Evolutionary conservation across 805 yeast species (phyloP).

Genomic region (Lipomyces kockii): DNA sequence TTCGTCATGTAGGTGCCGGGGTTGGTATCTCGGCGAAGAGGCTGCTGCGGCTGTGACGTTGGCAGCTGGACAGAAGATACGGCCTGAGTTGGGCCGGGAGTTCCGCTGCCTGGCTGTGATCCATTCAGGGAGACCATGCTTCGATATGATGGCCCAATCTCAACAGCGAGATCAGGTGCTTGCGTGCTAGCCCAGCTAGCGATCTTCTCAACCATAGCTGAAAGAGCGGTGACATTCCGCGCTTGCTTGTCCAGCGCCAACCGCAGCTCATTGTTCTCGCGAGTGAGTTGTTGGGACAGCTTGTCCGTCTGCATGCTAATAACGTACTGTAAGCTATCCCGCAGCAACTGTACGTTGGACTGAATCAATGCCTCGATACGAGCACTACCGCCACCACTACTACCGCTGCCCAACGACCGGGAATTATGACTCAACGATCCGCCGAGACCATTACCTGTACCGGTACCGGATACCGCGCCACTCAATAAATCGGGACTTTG

Average conservation of each 20-base stretch:
- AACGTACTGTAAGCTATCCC: constrained; percentile 27
- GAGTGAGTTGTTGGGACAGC: constrained; percentile 16
- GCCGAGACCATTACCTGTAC: neutral
- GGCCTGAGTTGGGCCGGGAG: constrained; percentile 7
- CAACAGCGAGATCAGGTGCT: constrained; percentile 24
- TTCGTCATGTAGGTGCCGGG: neutral
- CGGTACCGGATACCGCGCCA: neutral
- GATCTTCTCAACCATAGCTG: constrained; percentile 25
- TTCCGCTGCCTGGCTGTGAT: constrained; percentile 5
- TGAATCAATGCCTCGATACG: constrained; percentile 20
- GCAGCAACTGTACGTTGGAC: constrained; percentile 12
- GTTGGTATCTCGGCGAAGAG: neutral
- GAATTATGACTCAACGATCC: neutral
- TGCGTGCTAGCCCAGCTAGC: constrained; percentile 20
- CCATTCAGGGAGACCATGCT: constrained; percentile 11
- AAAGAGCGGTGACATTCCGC: constrained; percentile 14
- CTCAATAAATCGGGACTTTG: constrained; percentile 4
- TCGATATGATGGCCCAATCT: constrained; percentile 11
- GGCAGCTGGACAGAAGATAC: constrained; percentile 3
- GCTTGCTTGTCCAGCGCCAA: constrained; percentile 25
- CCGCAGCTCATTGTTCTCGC: constrained; percentile 26
- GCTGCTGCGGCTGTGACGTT: constrained; percentile 8
- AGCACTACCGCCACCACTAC: neutral
- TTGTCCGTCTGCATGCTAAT: constrained; percentile 26
- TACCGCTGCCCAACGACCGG: neutral